Base-by-base conservation (phyloP, 2,329 filamentous ascomycete genomes). In the Colletotrichum musae region DNA sequence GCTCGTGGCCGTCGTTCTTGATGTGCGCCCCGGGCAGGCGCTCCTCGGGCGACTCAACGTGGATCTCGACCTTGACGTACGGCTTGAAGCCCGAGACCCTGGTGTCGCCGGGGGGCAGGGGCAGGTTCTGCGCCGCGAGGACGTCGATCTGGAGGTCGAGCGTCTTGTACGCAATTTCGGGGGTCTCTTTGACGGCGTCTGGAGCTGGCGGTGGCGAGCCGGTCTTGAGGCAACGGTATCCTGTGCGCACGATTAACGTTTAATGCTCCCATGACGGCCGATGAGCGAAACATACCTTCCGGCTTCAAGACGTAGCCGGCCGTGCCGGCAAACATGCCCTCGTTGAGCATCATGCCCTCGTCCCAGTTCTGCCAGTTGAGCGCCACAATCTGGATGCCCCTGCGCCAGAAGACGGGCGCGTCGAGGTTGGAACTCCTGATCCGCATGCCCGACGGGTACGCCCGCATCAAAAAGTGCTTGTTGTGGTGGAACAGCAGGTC, bases 341-440 rank as follows among this genome's bases (percentile, higher is more conserved):
- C 91, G 77, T 98, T 98, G 15, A 97, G 87, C 95, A 98, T 98
- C 91, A 97, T 97, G 39, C 94, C 94, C 74, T 94, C 92, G 75
- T 98, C 94, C 79, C 93, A 91, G 70, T 91, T 92, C 80, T 98
- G 95, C 94, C 95, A 98, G 81, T 98, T 98, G 70, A 98, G 84
- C 0, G 95, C 95, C 1, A 97, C 94, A 74, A 98, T 92, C 80
- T 98, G 95, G 3, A 97, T 92, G 15, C 95, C 95, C 72, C 93
- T 91, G 39, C 94, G 88, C 95, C 95, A 98, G 80, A 95, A 96
- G 4, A 92, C 86, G 1, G 90, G 88, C 5, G 95, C 94, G 73
- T 97, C 94, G 13, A 97, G 85, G 77, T 98, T 98, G 1, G 93
- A 96, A 0, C 94, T 97, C 70, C 89, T 87, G 60, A 98, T 90